These are phyloP conservation scores for Dactylellina drechsleri DNA, from an alignment of 2,329 filamentous ascomycete genomes.

Conservation along the genomic window DNA sequence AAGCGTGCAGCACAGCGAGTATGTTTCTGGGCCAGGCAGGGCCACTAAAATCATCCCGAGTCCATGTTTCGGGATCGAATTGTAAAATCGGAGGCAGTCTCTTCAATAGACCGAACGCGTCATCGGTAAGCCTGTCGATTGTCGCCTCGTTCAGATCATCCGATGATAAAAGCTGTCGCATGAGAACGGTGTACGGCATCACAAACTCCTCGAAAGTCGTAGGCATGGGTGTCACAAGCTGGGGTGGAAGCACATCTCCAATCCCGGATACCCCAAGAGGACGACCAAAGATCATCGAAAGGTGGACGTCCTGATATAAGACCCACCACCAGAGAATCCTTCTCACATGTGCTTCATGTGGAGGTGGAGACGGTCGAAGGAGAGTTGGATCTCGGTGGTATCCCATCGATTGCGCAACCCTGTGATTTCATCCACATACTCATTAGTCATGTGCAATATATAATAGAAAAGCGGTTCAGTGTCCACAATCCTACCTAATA, in stretches of 20 bases:
- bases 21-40: slow-evolving; percentile 46
- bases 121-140: slow-evolving; percentile 31
- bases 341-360: slow-evolving; percentile 41
- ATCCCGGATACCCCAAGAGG: slow-evolving; percentile 48
- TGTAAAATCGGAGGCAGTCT: slow-evolving; percentile 28
- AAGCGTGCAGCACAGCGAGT: slow-evolving; percentile 47
- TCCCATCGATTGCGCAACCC: slow-evolving; percentile 51
- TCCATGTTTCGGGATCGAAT: slow-evolving; percentile 43
- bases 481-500: slow-evolving; percentile 20
- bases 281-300: slow-evolving; percentile 51
- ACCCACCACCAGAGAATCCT: slow-evolving; percentile 53
- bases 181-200: slow-evolving; percentile 46
- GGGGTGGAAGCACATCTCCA: slow-evolving; percentile 42
- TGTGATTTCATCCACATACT: not conserved
- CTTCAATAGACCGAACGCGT: slow-evolving; percentile 23
- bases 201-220: slow-evolving; percentile 47
- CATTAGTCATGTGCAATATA: not conserved
- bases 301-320: slow-evolving; percentile 49
- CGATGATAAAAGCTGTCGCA: slow-evolving; percentile 44
- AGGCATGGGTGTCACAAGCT: slow-evolving; percentile 46
- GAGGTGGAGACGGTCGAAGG: slow-evolving; percentile 37
- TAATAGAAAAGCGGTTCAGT: not conserved
- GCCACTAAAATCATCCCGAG: slow-evolving; percentile 35
- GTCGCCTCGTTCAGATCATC: slow-evolving; percentile 26
- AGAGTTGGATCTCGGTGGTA: slow-evolving; percentile 42